Conservation (phyloP, 192 early-diverging fungal species). For the Podila minutissima region DNA sequence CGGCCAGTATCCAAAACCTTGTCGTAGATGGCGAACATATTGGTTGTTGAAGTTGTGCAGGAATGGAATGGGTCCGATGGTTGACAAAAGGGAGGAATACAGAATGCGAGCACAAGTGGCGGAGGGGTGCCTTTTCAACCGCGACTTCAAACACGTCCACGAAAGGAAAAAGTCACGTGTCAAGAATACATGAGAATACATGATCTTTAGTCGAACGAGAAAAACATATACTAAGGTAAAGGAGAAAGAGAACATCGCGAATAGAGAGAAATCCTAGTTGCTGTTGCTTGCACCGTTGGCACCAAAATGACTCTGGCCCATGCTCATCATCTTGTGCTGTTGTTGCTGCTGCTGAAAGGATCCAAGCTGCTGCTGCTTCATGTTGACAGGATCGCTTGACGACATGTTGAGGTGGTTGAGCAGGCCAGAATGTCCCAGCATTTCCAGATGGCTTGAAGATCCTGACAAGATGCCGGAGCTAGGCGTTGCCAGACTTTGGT, state of each 20-base stretch:
- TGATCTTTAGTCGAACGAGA: neutral
- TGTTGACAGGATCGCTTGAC: constrained; percentile 7
- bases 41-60: too few species aligned
- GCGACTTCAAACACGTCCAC: too few species aligned
- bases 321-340: constrained; percentile 34
- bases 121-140: too few species aligned
- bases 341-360: constrained; percentile 10
- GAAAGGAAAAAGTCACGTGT: too few species aligned
- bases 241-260: neutral
- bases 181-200: too few species aligned
- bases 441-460: constrained; percentile 13
- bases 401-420: neutral
- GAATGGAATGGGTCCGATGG: too few species aligned
- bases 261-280: neutral
- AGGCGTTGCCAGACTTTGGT: neutral
- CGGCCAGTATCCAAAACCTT: too few species aligned
- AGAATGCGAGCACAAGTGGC: too few species aligned
- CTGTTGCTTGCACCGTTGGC: neutral
- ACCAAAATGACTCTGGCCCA: constrained; percentile 3
- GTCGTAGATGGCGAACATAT: too few species aligned
- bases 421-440: neutral
- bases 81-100: too few species aligned
- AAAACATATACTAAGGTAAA: neutral
- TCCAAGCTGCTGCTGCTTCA: constrained; percentile 10
- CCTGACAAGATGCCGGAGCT: neutral